phyloP scores from a whole-genome alignment of 2,329 filamentous ascomycete genomes.

The Ascocoryne sarcoides region DNA sequence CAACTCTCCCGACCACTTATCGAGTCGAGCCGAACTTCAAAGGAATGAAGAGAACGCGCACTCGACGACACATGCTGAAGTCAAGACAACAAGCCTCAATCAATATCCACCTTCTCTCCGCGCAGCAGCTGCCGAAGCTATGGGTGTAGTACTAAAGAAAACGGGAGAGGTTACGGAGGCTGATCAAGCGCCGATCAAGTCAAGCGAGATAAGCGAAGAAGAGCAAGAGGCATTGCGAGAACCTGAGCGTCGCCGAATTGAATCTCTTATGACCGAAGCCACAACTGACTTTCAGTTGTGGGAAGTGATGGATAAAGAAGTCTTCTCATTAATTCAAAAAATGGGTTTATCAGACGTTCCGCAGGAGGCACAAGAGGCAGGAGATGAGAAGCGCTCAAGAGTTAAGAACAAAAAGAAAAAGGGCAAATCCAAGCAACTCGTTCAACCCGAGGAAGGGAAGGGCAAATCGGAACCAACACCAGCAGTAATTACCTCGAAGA shows the following conservation, averaged over 20 bases:
- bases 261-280: constrained; percentile 44
- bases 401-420: constrained; percentile 9
- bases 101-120: constrained; percentile 25
- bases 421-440: constrained; percentile 2
- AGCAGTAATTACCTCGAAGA: background rate
- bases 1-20: background rate
- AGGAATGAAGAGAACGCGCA: constrained; percentile 10
- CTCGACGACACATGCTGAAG: constrained; percentile 4
- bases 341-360: constrained; percentile 43
- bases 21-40: constrained; percentile 1
- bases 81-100: constrained; percentile 17
- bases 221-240: constrained; percentile 25
- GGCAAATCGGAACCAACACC: background rate
- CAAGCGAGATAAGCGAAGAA: constrained; percentile 3
- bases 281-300: constrained; percentile 57
- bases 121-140: constrained; percentile 24
- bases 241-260: constrained; percentile 43
- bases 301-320: constrained; percentile 55
- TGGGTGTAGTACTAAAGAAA: constrained; percentile 13
- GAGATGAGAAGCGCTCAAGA: background rate
- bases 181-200: background rate
- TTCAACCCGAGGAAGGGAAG: constrained; percentile 6
- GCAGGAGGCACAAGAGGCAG: background rate
- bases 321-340: constrained; percentile 51
- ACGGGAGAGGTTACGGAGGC: constrained; percentile 4